These are phyloP conservation scores for Rhizopogon roseolus DNA, from an alignment of 768 basidiomycete genomes.

Conservation along the genomic window DNA sequence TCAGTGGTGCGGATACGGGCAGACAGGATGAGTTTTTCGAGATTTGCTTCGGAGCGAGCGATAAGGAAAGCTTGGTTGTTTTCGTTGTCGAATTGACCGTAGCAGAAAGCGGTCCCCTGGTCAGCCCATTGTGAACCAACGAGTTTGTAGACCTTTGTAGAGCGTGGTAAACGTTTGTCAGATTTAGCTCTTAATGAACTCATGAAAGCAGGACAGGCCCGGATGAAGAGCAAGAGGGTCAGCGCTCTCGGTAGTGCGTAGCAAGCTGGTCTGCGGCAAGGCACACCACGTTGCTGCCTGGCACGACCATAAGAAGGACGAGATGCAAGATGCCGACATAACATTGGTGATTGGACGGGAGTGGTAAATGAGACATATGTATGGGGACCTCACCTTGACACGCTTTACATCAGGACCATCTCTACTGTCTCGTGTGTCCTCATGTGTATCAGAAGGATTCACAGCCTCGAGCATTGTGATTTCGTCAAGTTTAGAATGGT, in stretches of 20 bases:
- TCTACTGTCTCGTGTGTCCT: conserved; percentile 57
- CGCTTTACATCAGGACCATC: conserved; percentile 80
- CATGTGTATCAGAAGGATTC: conserved; percentile 35
- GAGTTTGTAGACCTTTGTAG: conserved; percentile 85
- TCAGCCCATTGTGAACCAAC: conserved; percentile 90
- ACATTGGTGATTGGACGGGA: conserved; percentile 6
- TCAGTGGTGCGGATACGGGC: conserved; percentile 80
- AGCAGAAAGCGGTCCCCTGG: conserved; percentile 95
- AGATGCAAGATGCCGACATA: conserved; percentile 8
- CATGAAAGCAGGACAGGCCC: conserved; percentile 20
- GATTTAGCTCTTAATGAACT: conserved; percentile 25
- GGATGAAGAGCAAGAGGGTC: conserved; percentile 16
- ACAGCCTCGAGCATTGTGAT: conserved; percentile 30
- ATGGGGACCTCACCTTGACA: conserved; percentile 60
- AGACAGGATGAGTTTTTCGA: conserved; percentile 67
- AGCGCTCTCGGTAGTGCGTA: conserved; percentile 12
- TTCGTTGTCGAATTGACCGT: conserved; percentile 79
- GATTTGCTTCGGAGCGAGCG: conserved; percentile 76
- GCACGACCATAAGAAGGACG: conserved; percentile 13
- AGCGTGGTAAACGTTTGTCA: conserved; percentile 23
- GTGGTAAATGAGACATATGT: conserved; percentile 16
- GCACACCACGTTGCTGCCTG: conserved; percentile 19
- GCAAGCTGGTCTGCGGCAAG: conserved; percentile 5
- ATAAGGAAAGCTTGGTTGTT: conserved; percentile 76
- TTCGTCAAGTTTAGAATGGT: conserved; percentile 26